Conservation (phyloP, 345 rosid species). For the Pistacia integerrima region DNA sequence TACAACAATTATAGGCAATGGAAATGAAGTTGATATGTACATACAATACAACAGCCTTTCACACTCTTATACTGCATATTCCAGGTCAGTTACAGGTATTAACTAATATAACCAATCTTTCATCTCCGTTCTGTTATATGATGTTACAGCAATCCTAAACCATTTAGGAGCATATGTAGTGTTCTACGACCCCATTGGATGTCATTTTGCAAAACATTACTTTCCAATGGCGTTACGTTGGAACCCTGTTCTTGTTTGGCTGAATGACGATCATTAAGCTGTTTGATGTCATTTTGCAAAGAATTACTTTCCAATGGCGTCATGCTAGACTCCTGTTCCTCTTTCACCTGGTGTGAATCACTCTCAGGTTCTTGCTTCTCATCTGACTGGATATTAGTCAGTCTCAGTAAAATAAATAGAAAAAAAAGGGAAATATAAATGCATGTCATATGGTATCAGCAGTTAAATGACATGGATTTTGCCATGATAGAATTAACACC, state of each 20-base stretch:
- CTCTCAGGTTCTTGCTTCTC: constrained; percentile 34
- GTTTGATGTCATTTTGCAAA: not conserved
- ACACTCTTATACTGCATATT: not conserved
- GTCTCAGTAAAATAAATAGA: constrained; percentile 14
- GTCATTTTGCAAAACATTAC: constrained; percentile 43
- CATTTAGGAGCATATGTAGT: constrained; percentile 54
- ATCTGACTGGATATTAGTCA: constrained; percentile 37
- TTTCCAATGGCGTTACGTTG: constrained; percentile 15
- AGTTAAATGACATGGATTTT: not conserved
- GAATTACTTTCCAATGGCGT: no score
- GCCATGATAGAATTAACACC: not conserved
- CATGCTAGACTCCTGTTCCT: not conserved
- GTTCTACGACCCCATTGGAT: constrained; percentile 68
- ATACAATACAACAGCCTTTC: not conserved
- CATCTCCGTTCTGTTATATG: not conserved
- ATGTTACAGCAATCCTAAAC: constrained; percentile 49
- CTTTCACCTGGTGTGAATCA: constrained; percentile 15
- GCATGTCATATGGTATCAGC: not conserved
- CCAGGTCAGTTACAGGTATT: constrained; percentile 5
- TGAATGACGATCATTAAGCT: constrained; percentile 14
- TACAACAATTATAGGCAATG: not conserved
- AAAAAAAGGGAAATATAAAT: not conserved
- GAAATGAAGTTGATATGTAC: not conserved
- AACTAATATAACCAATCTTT: not conserved
- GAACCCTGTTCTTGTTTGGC: constrained; percentile 32